Evolutionary conservation across 495 filamentous ascomycete species (phyloP).

Genomic region (Penicillium daleae): DNA sequence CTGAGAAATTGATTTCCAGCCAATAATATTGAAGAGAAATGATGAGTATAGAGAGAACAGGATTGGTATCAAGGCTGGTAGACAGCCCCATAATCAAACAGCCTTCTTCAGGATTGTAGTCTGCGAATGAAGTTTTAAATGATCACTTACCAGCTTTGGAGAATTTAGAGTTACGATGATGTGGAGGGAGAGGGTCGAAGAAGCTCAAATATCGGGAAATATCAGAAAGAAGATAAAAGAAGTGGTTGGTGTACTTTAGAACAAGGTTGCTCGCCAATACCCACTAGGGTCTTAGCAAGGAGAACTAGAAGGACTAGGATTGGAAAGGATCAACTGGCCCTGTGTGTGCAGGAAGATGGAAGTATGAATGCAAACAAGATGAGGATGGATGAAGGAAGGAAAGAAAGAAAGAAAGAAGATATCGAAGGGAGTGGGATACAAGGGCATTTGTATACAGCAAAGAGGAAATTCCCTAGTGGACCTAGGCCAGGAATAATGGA

Average conservation of each 20-base stretch:
- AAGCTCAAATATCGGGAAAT: neutral
- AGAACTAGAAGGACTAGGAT: neutral
- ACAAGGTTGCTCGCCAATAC: neutral
- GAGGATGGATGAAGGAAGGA: constrained; percentile 3
- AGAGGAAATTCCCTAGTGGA: neutral
- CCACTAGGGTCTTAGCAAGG: neutral
- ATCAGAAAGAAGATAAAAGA: neutral
- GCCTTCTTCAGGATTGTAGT: neutral
- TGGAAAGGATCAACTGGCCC: too few species aligned
- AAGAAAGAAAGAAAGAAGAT: too few species aligned
- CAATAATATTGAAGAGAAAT: neutral
- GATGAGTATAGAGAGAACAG: neutral
- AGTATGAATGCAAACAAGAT: neutral
- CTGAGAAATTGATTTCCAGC: neutral
- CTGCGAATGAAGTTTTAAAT: neutral
- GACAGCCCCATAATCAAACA: neutral
- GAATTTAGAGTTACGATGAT: neutral
- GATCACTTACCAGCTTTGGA: neutral
- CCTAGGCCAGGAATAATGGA: neutral
- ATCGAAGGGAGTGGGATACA: neutral
- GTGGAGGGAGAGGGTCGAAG: neutral
- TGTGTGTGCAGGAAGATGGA: neutral
- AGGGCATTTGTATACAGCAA: neutral
- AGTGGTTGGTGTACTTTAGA: neutral
- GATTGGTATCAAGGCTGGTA: neutral